Evolutionary conservation across 2,329 filamentous ascomycete genomes (phyloP), one percentile per base, ranked within the genome.

Genomic region (Leptographium flavum): DNA sequence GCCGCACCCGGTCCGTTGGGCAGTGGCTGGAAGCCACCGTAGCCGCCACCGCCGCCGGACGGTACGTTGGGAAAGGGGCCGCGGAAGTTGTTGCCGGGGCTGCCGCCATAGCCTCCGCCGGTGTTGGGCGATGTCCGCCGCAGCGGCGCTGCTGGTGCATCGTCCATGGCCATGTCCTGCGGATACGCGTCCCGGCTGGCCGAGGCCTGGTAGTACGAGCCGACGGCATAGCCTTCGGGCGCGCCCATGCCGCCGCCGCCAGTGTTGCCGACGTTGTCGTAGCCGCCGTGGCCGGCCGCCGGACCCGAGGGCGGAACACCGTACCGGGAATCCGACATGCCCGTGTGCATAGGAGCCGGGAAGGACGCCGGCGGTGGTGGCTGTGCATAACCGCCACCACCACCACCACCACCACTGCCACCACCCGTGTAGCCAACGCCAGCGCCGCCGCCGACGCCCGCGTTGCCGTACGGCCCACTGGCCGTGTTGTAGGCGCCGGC

Each of bases 21-120:
- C 7, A 19, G n/a, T 3, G 48, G 25, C 47, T 56, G 55, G 13
- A 27, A 45, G 70, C 69, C 69, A 74, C 75, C 73, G 68, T 74
- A 74, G 64, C 72, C 72, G 53, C 71, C 74, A 52, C 70, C 69
- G 39, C 38, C 39, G 14, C 38, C 43, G 21, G 11, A 37, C 27
- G 44, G 32, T 13, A 33, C 37, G 36, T 19, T 33, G 23, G 27
- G 42, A 30, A 45, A 48, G 0, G 10, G 32, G 13, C 41, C 45
- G 25, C 44, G 47, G 15, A 45, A 42, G 35, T 45, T 44, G 42
- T 19, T 37, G 38, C 28, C 38, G 10, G 46, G 36, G 41, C 42
- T 42, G 38, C n/a, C 11, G 28, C 17, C 43, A 40, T 46, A 52
- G 5, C 36, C 32, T 10, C 21, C 30, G 22, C 17, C 45, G 32